A percentile compares a stretch with the other conserved stretches of the same genome.
These are phyloP conservation scores for Castanea mollissima DNA, from an alignment of 306 rosid genomes.

Conservation along the genomic window DNA sequence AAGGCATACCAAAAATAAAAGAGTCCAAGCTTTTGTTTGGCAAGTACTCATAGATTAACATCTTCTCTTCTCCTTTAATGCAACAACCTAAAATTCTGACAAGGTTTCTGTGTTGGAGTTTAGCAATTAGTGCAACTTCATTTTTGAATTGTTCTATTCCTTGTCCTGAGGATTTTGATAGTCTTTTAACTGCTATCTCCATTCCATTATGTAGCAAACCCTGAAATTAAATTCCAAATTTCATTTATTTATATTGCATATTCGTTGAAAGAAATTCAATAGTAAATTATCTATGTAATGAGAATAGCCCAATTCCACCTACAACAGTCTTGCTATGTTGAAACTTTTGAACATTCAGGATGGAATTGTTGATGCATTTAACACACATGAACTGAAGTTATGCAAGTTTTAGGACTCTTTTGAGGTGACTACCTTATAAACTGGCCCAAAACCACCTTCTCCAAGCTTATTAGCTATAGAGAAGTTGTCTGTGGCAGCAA, in stretches of 20 bases:
- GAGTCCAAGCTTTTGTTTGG: slow-evolving; percentile 42
- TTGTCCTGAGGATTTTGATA: slow-evolving; percentile 37
- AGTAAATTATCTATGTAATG: no score
- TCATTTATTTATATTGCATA: background rate
- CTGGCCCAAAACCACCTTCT: background rate
- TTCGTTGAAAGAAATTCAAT: no score
- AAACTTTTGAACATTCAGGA: no score
- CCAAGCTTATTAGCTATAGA: slow-evolving; percentile 50
- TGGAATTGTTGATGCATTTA: no score
- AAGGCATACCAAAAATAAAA: slow-evolving; percentile 32
- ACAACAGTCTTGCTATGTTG: no score
- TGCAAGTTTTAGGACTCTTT: no score
- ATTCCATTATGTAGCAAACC: slow-evolving; percentile 28
- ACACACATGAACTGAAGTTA: no score
- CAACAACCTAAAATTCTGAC: slow-evolving; percentile 42
- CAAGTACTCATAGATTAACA: slow-evolving; percentile 44
- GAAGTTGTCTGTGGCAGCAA: slow-evolving; percentile 49
- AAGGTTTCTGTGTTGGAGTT: slow-evolving; percentile 48
- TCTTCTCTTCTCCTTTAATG: slow-evolving; percentile 33
- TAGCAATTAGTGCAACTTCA: slow-evolving; percentile 31
- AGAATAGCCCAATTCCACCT: no score
- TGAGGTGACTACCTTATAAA: background rate
- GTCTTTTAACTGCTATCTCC: slow-evolving; percentile 40
- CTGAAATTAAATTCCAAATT: slow-evolving; percentile 8
- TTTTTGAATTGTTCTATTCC: slow-evolving; percentile 37